These are phyloP conservation scores for Kuraishia borneana DNA, from an alignment of 805 yeast genomes.

Conservation along the genomic window DNA sequence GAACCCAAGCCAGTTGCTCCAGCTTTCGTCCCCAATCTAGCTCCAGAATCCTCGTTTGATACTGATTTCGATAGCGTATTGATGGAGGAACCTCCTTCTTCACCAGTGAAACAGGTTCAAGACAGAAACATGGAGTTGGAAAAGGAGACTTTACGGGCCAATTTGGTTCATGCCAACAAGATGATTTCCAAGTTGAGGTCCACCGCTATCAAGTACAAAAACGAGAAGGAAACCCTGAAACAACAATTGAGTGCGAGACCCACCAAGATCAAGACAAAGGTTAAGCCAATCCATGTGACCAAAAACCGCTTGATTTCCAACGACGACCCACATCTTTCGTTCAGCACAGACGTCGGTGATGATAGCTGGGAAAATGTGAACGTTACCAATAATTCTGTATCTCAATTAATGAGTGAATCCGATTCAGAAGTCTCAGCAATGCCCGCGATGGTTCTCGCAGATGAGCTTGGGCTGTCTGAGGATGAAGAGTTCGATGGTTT, in stretches of 20 bases:
- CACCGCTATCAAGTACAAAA: slow-evolving; percentile 31
- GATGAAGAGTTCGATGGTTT: neutral
- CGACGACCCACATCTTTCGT: no score
- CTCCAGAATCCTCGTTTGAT: slow-evolving; percentile 4
- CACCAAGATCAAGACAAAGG: neutral
- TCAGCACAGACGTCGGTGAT: neutral
- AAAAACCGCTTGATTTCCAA: no score
- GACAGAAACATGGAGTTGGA: slow-evolving; percentile 39
- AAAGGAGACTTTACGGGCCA: slow-evolving; percentile 53
- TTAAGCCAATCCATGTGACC: neutral
- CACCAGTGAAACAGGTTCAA: slow-evolving; percentile 24
- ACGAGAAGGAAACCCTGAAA: slow-evolving; percentile 26
- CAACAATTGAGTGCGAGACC: slow-evolving; percentile 5
- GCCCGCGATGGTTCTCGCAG: neutral
- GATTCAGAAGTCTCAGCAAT: neutral
- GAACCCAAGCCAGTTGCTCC: neutral
- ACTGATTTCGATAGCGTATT: slow-evolving; percentile 20
- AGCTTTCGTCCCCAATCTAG: slow-evolving; percentile 1
- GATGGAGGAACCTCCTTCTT: slow-evolving; percentile 20
- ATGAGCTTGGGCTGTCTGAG: slow-evolving; percentile 1
- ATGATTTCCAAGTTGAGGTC: slow-evolving; percentile 50
- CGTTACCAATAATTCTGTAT: neutral
- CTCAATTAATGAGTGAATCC: neutral
- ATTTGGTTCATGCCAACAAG: slow-evolving; percentile 53
- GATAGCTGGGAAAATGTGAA: slow-evolving; percentile 2